Base-by-base conservation (phyloP, 202 grass and related monocot genomes). In the Panicum virgatum region DNA sequence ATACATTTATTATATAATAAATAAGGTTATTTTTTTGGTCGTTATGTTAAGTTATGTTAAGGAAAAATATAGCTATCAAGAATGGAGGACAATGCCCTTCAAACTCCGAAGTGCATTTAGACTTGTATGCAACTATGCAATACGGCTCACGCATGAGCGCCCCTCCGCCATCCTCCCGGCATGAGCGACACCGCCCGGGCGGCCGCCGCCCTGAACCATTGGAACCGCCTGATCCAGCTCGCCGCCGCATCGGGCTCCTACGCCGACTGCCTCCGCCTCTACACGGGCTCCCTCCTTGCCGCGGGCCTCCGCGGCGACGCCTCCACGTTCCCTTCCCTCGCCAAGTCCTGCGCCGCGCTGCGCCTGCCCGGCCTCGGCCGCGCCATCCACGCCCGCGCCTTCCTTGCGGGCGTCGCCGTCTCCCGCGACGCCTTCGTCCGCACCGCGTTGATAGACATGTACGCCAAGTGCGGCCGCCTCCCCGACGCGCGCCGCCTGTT, bases 301-400 rank as follows among this genome's bases (percentile, higher is more conserved):
- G 66, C 74, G 25, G 88, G 85, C 48, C 38, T 83, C 66, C 88
- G 52, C 66, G 85, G 88, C 36, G 75, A 88, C 65, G 78, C 73
- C 69, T 93, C 80, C 69, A 90, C 88, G 20, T 90, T 90, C 79
- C 88, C 91, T 32, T 93, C 86, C 74, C 82, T 93, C 66, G 82
- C 88, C 60, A 93, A 93, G 72, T 89, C 88, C 66, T 93, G 91
- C 85, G 88, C 85, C 34, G 84, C 80, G 42, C 81, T 90, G 62
- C 68, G 91, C 38, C 80, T 84, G 39, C 38, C 86, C 15, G 74
- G 76, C 66, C 73, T 86, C 48, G 91, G 85, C 52, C 65, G 81
- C 37, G 78, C 86, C 62, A 0, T 93, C 50, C 91, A 93, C 82
- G 91, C 79, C 14, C 85, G 75, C 1, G 71, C 67, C 6, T 15